Base-by-base conservation (phyloP, 257 asterid genomes). In the Penstemon eatonii region DNA sequence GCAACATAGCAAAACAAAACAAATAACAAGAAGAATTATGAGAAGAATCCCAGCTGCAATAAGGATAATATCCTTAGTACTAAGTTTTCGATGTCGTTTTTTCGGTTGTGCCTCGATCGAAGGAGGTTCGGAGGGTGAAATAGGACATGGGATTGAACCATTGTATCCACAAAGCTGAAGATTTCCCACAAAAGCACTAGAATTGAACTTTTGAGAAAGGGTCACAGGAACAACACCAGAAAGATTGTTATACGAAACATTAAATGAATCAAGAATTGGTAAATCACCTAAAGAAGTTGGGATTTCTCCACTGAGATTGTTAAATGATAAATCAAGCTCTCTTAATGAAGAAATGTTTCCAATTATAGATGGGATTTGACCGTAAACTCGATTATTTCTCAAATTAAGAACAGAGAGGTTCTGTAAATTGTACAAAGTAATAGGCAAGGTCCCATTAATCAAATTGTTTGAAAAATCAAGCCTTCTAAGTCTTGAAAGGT, bases 181-280 rank as follows among this genome's bases (percentile, higher is more conserved):
- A 75, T 94, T 91, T 42, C 96, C 99, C 37, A 55, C 57, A 66
- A 94, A 94, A 4, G 96, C 80, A 38, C 86, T 86, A 3, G 95
- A 77, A 46, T 81, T 80, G 85, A 94, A 94, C 51, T 80, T 86
- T 8, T 53, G 78, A 33, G 95, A 67, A 44, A 94, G 95, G 10
- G 54, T 65, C 12, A 38, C 13, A 0, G 97, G 97, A 60, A 91
- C 95, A 10, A 82, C 76, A 6, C 99, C 97, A 7, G 96, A 84
- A 10, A 94, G 91, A 41, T 86, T 84, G 76, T 94, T 94, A 37
- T 86, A 89, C 0, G 99, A 94, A 55, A 89, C 89, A 67, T 89
- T 94, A 66, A 94, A 94, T 11, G 81, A 75, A 10, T 36, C 73
- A 15, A 94, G 93, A 76, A 68, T 80, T 3, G 86, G 84, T 50